These are phyloP conservation scores for Alternaria brassicae DNA, from an alignment of 2,329 filamentous ascomycete genomes.

Conservation along the genomic window DNA sequence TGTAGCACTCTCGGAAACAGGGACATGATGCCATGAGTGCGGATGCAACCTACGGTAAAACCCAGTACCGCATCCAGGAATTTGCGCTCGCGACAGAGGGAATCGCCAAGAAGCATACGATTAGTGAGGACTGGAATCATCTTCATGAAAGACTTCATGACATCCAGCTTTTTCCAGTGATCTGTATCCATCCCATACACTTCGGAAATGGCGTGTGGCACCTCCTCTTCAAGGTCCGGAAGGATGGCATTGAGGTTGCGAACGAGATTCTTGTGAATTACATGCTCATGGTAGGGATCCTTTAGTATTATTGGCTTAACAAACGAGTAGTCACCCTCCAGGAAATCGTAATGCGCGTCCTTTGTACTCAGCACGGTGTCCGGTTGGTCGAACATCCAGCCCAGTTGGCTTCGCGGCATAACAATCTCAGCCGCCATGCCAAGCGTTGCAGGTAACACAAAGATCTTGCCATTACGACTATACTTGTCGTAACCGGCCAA, in stretches of 20 bases:
- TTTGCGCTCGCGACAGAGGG: conserved; percentile 55
- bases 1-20: conserved; percentile 59
- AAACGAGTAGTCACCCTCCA: conserved; percentile 53
- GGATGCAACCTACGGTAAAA: conserved; percentile 60
- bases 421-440: conserved; percentile 41
- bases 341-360: conserved; percentile 48
- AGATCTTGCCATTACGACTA: conserved; percentile 33
- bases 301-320: conserved; percentile 45
- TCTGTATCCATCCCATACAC: conserved; percentile 49
- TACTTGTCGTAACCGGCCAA: conserved; percentile 33
- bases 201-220: conserved; percentile 42
- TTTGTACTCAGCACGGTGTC: conserved; percentile 49
- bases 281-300: conserved; percentile 52
- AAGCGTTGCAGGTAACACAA: conserved; percentile 36
- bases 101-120: conserved; percentile 54
- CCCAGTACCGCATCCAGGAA: conserved; percentile 58
- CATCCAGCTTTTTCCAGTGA: conserved; percentile 48
- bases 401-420: conserved; percentile 45
- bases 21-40: conserved; percentile 49
- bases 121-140: conserved; percentile 54
- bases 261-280: conserved; percentile 52
- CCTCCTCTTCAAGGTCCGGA: conserved; percentile 50
- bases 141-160: conserved; percentile 46
- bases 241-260: conserved; percentile 50
- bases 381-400: conserved; percentile 54